Evolutionary conservation across 129 eudicot species (phyloP).

Genomic region (Heracleum sosnowskyi): DNA sequence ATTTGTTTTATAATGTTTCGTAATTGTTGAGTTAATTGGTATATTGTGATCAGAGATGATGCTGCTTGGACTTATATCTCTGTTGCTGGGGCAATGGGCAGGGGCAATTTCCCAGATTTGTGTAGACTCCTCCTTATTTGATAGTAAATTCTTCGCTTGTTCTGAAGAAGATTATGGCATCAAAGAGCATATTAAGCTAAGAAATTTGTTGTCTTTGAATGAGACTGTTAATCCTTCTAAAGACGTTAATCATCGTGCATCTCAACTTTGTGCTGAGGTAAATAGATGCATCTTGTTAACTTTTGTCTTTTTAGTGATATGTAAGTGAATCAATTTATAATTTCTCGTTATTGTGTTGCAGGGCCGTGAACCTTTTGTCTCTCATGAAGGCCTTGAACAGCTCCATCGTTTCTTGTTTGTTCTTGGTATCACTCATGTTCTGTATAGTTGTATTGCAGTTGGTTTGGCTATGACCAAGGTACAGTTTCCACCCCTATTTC

Average conservation of each 20-base stretch:
- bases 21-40: background rate
- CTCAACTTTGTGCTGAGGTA: slow-evolving; percentile 1
- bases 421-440: slow-evolving; percentile 71
- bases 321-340: background rate
- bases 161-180: slow-evolving; percentile 53
- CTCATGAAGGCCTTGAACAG: slow-evolving; percentile 87
- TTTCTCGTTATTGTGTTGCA: slow-evolving; percentile 17
- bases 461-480: slow-evolving; percentile 90
- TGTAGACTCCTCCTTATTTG: slow-evolving; percentile 79
- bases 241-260: background rate
- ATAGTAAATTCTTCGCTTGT: slow-evolving; percentile 67
- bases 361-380: slow-evolving; percentile 80
- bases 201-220: background rate
- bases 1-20: background rate
- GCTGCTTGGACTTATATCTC: slow-evolving; percentile 96
- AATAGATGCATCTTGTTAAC: background rate
- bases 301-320: background rate
- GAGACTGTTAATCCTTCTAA: background rate
- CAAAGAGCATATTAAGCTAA: slow-evolving; percentile 3
- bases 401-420: slow-evolving; percentile 78
- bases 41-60: slow-evolving; percentile 55
- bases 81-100: slow-evolving; percentile 91
- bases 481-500: background rate
- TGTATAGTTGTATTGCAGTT: slow-evolving; percentile 87
- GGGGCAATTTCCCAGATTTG: slow-evolving; percentile 77